phyloP scores from a whole-genome alignment of 1,139 yeast genomes.

The Kurtzmaniella quercitrusa region DNA sequence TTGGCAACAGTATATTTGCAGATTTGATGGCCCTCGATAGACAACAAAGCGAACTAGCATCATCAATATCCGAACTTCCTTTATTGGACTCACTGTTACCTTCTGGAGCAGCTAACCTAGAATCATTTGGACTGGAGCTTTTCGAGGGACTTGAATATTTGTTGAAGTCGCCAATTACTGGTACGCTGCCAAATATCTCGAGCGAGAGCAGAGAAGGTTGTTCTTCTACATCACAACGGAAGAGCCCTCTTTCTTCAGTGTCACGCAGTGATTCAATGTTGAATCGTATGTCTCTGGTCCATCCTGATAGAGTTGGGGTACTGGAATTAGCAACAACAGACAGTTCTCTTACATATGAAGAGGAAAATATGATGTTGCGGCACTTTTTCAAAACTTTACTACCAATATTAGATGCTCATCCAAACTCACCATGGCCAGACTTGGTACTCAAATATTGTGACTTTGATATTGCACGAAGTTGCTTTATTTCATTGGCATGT shows the following conservation, averaged over 20 bases:
- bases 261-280: neutral
- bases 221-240: neutral
- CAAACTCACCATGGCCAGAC: slow-evolving; percentile 57
- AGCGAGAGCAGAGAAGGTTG: neutral
- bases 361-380: slow-evolving; percentile 47
- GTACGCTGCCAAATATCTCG: neutral
- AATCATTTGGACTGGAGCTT: slow-evolving; percentile 13
- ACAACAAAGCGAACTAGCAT: neutral
- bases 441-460: slow-evolving; percentile 52
- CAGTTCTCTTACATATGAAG: slow-evolving; percentile 25
- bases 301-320: neutral
- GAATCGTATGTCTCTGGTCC: neutral
- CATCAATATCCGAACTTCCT: neutral
- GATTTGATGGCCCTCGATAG: neutral
- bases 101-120: slow-evolving; percentile 6
- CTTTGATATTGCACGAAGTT: slow-evolving; percentile 51
- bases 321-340: slow-evolving; percentile 2
- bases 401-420: slow-evolving; percentile 52
- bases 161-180: slow-evolving; percentile 11
- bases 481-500: slow-evolving; percentile 50
- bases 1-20: neutral
- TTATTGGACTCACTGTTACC: neutral
- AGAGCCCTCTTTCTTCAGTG: neutral
- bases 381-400: slow-evolving; percentile 51
- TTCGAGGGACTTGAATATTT: slow-evolving; percentile 20